A percentile compares a stretch with the other conserved stretches of the same genome.
Evolutionary conservation across 495 filamentous ascomycete species (phyloP).

Genomic region (Hypoxylon subgilvum): DNA sequence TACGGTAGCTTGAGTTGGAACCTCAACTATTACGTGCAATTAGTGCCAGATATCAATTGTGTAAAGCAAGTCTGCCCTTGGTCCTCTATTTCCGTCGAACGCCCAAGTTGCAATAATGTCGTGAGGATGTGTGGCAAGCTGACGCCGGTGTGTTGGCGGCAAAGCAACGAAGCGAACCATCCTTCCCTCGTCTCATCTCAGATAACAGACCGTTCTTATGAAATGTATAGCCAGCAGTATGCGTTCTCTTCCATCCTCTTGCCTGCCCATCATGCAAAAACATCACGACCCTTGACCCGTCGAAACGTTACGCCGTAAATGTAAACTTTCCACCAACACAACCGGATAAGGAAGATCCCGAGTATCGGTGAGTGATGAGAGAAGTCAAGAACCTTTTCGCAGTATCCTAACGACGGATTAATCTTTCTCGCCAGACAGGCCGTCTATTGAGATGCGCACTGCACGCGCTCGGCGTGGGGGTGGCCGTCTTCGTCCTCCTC

Average conservation of each 20-base stretch:
- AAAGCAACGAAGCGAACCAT: conserved; percentile 14
- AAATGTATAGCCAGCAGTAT: conserved; percentile 23
- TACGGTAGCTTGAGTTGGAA: background rate
- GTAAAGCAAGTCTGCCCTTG: conserved; percentile 30
- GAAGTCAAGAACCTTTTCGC: background rate
- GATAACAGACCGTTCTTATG: conserved; percentile 12
- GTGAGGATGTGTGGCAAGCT: conserved; percentile 8
- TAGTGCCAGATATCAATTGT: conserved; percentile 19
- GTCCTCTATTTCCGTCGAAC: conserved; percentile 39
- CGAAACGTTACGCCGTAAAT: conserved; percentile 40
- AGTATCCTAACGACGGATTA: background rate
- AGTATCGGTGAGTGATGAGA: conserved; percentile 18
- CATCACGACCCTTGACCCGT: conserved; percentile 26
- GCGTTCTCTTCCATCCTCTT: conserved; percentile 16
- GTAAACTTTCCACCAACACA: conserved; percentile 18
- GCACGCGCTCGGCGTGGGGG: conserved; percentile 85
- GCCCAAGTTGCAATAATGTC: conserved; percentile 28
- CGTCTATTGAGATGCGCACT: conserved; percentile 96
- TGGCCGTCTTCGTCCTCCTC: conserved; percentile 87
- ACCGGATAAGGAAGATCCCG: background rate
- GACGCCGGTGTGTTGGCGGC: conserved; percentile 21
- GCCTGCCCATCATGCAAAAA: conserved; percentile 38
- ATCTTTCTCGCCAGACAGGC: background rate
- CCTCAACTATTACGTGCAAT: conserved; percentile 22
- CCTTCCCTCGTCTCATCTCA: conserved; percentile 12